These are phyloP conservation scores for Yamadazyma friedrichii DNA, from an alignment of 1,139 yeast species.

Conservation along the genomic window DNA sequence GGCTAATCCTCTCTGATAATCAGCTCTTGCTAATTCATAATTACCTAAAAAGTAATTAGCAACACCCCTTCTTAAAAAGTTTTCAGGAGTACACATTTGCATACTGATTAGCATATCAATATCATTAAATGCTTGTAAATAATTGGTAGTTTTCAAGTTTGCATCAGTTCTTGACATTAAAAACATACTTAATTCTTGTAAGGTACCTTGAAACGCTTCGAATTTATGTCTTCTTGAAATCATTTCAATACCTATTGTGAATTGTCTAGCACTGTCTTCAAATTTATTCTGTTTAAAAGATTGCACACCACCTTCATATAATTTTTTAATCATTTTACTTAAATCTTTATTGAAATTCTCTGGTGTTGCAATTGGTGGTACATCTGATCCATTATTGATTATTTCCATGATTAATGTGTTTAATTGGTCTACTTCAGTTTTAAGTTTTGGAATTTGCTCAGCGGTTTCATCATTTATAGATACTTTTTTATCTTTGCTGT, in stretches of 20 bases:
- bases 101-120: slow-evolving; percentile 68
- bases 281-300: slow-evolving; percentile 61
- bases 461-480: slow-evolving; percentile 16
- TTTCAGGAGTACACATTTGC: slow-evolving; percentile 71
- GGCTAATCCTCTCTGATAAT: slow-evolving; percentile 74
- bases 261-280: slow-evolving; percentile 71
- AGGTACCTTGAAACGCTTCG: slow-evolving; percentile 77
- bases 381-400: slow-evolving; percentile 58
- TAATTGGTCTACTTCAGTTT: slow-evolving; percentile 57
- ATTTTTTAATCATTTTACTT: slow-evolving; percentile 65
- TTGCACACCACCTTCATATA: slow-evolving; percentile 70
- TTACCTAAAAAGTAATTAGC: slow-evolving; percentile 70
- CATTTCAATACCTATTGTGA: slow-evolving; percentile 78
- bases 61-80: slow-evolving; percentile 79
- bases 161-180: slow-evolving; percentile 85
- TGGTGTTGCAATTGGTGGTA: slow-evolving; percentile 63
- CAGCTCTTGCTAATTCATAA: slow-evolving; percentile 69
- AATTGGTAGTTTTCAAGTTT: slow-evolving; percentile 60
- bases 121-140: slow-evolving; percentile 76
- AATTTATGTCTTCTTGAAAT: slow-evolving; percentile 79
- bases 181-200: slow-evolving; percentile 73
- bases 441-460: slow-evolving; percentile 25
- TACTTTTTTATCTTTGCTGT: slow-evolving; percentile 28
- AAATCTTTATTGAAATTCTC: slow-evolving; percentile 57
- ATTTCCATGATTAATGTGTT: slow-evolving; percentile 63